Evolutionary conservation across 2,329 filamentous ascomycete genomes (phyloP), one percentile per base, ranked within the genome.

Genomic region (Diaporthe australafricana): DNA sequence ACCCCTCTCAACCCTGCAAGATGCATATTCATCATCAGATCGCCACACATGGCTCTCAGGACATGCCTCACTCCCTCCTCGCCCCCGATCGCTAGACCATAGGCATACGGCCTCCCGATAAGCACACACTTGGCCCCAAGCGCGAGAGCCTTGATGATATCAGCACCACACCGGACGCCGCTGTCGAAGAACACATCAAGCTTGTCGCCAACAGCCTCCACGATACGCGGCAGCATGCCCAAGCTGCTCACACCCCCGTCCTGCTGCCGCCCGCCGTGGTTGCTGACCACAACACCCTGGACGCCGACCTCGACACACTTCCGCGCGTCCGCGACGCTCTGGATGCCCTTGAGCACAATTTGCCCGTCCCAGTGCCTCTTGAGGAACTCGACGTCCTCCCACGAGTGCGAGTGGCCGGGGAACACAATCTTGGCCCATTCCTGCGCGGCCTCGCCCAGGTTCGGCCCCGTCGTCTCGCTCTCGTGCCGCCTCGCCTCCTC

Each of bases 311-410:
- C 85, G 45, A 90, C 85, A 2, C 90, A 90, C 75, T 83, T 85
- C 67, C 85, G 83, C 17, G 92, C 92, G 79, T 94, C 92, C 50
- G 84, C 83, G 0, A 89, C 87, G 17, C 87, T 89, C 81, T 94
- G 91, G n/a, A 94, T 88, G 0, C 92, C 92, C 80, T 94, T 94
- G 32, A 94, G 62, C 74, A 91, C 82, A 84, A 94, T 75, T 77
- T 90, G 83, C 9, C 90, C 84, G 0, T 86, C 86, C 40, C 89
- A 87, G 71, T 84, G 81, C 78, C 84, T 86, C 83, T 90, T 88
- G 27, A 93, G 77, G 91, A 91, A 94, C 5, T 85, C 82, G 1
- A 93, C 84, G 78, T 92, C 92, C 55, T 88, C 85, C 92, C 91
- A 94, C 9, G 76, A 86, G 17, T 90, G 81, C 22, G 86, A 84